Base-by-base conservation (phyloP, 257 asterid species). In the Eustoma russellianum region DNA sequence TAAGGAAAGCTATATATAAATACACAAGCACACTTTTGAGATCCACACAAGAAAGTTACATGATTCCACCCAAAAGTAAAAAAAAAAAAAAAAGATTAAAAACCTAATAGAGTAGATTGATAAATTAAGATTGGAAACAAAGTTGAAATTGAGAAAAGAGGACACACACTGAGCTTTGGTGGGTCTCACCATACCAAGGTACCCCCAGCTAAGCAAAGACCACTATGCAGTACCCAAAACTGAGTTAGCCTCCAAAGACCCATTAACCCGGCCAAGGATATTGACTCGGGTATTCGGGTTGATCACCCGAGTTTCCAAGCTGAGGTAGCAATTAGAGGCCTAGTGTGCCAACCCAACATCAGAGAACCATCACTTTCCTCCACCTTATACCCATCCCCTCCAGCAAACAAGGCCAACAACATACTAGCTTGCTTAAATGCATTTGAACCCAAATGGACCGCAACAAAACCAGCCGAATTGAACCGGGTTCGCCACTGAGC, bases 281-380 rank as follows among this genome's bases (percentile, higher is more conserved):
- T 34, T 47, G 24, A 0, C 0, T 17, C 50, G 5, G 14, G 40
- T 53, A 50, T 63, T 24, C 30, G 30, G 13, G 65, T 49, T 62
- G 44, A 63, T 64, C 57, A 74, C 41, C 72, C 52, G 61, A 79
- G 83, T 66, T 74, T 79, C 97, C 97, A 89, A 4, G 95, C 93
- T 13, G 97, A 89, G 49, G 97, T 79, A 13, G 95, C 88, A 50
- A 89, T 81, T 59, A 89, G 46, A 16, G 97, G 88, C 82, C 94
- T 70, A 0, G 95, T 81, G 15, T 89, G 95, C 97, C 97, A 89
- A 34, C 95, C 97, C 77, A 89, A 46, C 90, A 77, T 81, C 89
- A 89, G 69, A 60, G 94, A 83, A 1, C 97, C 97, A 61, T 74
- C 65, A 19, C 76, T 85, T 33, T 89, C 97, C 54, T 89, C 97